Percentiles rank a stretch among this genome's conserved stretches.
These are phyloP conservation scores for Sclerotinia trifoliorum DNA, from an alignment of 2,329 filamentous ascomycete species.

Conservation along the genomic window DNA sequence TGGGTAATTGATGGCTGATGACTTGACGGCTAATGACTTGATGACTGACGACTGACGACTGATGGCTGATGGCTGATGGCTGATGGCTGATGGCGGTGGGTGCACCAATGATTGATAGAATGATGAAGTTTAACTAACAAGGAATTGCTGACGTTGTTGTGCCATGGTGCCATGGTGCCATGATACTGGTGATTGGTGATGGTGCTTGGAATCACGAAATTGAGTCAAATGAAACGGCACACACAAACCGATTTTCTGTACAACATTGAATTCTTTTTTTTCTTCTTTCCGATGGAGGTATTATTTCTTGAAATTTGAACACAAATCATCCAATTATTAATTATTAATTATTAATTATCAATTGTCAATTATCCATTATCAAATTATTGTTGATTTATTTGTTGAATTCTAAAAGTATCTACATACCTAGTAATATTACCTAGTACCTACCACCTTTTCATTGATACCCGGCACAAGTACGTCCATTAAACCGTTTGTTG, in stretches of 20 bases:
- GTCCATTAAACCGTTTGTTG: neutral
- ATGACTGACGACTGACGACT: too few relatives aligned
- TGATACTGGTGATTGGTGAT: neutral
- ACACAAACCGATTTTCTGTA: neutral
- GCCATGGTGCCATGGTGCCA: neutral
- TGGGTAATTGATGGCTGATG: neutral
- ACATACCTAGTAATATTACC: neutral
- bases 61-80: neutral
- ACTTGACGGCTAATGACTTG: too few relatives aligned
- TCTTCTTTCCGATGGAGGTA: neutral
- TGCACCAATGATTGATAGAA: neutral
- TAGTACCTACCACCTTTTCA: neutral
- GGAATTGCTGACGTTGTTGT: slow-evolving; percentile 8
- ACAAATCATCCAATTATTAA: neutral
- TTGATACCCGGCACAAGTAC: neutral
- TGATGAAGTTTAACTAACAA: neutral
- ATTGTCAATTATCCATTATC: too few relatives aligned
- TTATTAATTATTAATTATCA: neutral
- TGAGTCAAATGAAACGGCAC: slow-evolving; percentile 8
- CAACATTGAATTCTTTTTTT: too few relatives aligned
- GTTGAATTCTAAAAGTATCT: neutral
- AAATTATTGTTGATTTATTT: neutral
- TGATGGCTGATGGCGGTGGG: neutral
- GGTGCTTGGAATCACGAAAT: neutral
- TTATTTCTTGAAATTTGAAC: too few relatives aligned